Percentiles rank a stretch among this genome's conserved stretches.
Conservation (phyloP, 768 basidiomycete genomes). For the Kwoniella europaea region DNA sequence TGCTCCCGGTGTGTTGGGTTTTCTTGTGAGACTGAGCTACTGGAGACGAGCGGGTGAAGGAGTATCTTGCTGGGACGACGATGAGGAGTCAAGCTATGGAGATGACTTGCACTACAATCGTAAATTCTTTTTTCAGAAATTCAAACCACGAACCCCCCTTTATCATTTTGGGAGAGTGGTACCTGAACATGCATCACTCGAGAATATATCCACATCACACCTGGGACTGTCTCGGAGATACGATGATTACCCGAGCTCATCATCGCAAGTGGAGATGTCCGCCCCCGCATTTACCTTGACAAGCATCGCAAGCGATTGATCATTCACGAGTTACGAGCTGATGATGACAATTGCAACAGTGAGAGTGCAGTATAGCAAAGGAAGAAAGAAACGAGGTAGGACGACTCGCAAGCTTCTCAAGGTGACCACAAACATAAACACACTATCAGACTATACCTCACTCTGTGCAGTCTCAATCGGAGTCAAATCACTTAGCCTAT, state of each 20-base stretch:
- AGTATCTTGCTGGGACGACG: not conserved
- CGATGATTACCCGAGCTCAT: not conserved
- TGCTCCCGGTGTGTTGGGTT: too few species aligned
- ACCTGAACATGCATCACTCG: not conserved
- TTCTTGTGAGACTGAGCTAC: too few species aligned
- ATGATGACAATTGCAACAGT: not conserved
- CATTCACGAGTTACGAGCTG: not conserved
- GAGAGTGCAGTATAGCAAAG: too few species aligned
- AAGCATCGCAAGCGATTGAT: not conserved
- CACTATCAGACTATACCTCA: not conserved
- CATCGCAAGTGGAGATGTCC: not conserved
- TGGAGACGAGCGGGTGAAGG: too few species aligned
- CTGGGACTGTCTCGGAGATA: not conserved
- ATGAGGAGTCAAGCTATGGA: not conserved
- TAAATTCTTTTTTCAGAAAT: constrained; percentile 1
- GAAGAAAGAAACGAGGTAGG: not conserved
- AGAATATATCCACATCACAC: constrained; percentile 21
- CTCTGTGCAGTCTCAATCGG: not conserved
- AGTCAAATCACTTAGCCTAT: constrained; percentile 9
- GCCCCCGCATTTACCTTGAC: constrained; percentile 1
- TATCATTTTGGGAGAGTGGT: not conserved
- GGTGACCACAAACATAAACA: not conserved
- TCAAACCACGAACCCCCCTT: not conserved
- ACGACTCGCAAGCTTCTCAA: constrained; percentile 6
- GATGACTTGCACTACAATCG: not conserved